Percentiles rank a stretch among this genome's conserved stretches.
Evolutionary conservation across 805 yeast genomes (phyloP).

Genomic region (Cyberlindnera xishuangbannaensis): DNA sequence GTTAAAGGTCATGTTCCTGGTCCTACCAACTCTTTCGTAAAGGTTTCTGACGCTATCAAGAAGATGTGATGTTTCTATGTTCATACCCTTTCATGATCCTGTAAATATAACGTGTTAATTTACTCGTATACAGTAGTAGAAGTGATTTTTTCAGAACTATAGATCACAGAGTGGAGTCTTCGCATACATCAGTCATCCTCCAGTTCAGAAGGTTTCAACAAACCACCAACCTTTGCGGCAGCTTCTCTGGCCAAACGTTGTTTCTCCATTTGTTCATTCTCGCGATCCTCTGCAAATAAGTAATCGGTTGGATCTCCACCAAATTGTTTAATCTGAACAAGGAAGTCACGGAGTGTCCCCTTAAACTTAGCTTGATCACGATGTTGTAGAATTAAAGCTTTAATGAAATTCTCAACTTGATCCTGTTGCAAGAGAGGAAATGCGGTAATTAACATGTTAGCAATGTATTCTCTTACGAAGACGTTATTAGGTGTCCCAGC

Average conservation of each 20-base stretch:
- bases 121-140: no score
- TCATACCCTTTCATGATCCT: slow-evolving; percentile 3
- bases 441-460: slow-evolving; percentile 77
- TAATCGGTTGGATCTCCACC: slow-evolving; percentile 97
- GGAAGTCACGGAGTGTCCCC: slow-evolving; percentile 86
- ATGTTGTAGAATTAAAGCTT: slow-evolving; percentile 68
- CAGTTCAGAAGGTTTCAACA: slow-evolving; percentile 90
- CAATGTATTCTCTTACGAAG: slow-evolving; percentile 75
- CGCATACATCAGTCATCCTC: slow-evolving; percentile 49
- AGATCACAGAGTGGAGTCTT: not conserved
- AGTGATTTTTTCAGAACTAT: no score
- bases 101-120: slow-evolving; percentile 5
- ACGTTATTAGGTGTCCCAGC: slow-evolving; percentile 77
- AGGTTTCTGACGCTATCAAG: slow-evolving; percentile 73
- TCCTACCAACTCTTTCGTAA: slow-evolving; percentile 68
- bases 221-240: slow-evolving; percentile 86
- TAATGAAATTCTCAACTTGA: slow-evolving; percentile 77
- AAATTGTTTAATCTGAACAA: slow-evolving; percentile 90
- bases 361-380: slow-evolving; percentile 71
- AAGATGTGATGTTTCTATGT: slow-evolving; percentile 14
- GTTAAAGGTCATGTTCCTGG: slow-evolving; percentile 93
- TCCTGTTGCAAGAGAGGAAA: slow-evolving; percentile 85
- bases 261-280: slow-evolving; percentile 65
- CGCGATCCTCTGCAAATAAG: slow-evolving; percentile 89
- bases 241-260: slow-evolving; percentile 66